These are phyloP conservation scores for Ustilago bromivora DNA, from an alignment of 1,284 basidiomycete genomes.

Conservation along the genomic window DNA sequence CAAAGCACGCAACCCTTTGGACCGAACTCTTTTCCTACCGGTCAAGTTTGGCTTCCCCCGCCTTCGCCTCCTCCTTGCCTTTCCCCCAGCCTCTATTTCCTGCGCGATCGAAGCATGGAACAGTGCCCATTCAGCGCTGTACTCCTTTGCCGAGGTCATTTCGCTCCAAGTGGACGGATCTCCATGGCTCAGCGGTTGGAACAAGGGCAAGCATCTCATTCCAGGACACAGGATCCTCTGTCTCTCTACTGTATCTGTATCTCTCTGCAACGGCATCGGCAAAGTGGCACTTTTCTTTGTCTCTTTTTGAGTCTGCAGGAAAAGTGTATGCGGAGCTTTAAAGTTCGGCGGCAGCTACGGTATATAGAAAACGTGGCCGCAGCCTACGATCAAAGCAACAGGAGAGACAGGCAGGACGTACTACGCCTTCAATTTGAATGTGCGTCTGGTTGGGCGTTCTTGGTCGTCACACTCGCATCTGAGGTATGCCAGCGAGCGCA, in stretches of 20 bases:
- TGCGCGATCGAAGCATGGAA: not conserved
- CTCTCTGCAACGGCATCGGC: not conserved
- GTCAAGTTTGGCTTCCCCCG: not conserved
- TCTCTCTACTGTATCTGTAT: too few relatives aligned
- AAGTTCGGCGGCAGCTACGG: conserved; percentile 9
- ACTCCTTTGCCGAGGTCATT: conserved; percentile 1
- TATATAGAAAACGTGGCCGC: not conserved
- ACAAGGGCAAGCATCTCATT: not conserved
- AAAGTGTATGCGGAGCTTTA: conserved; percentile 3
- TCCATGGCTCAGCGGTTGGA: conserved; percentile 7
- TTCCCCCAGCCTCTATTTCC: not conserved
- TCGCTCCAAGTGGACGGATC: conserved; percentile 2
- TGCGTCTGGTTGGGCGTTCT: too few relatives aligned
- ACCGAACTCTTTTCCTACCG: not conserved
- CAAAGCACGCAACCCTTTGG: not conserved
- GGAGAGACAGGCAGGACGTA: too few relatives aligned
- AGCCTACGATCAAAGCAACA: not conserved
- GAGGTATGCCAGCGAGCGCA: not conserved
- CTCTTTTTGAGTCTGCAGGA: too few relatives aligned
- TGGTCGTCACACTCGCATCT: too few relatives aligned
- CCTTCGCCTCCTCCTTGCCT: not conserved
- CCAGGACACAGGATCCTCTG: too few relatives aligned
- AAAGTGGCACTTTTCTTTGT: not conserved
- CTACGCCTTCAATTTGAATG: too few relatives aligned
- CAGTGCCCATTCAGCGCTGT: not conserved